A percentile compares a stretch with the other conserved stretches of the same genome.
Evolutionary conservation across 1,284 basidiomycete species (phyloP).

Genomic region (Puccinia coronata): DNA sequence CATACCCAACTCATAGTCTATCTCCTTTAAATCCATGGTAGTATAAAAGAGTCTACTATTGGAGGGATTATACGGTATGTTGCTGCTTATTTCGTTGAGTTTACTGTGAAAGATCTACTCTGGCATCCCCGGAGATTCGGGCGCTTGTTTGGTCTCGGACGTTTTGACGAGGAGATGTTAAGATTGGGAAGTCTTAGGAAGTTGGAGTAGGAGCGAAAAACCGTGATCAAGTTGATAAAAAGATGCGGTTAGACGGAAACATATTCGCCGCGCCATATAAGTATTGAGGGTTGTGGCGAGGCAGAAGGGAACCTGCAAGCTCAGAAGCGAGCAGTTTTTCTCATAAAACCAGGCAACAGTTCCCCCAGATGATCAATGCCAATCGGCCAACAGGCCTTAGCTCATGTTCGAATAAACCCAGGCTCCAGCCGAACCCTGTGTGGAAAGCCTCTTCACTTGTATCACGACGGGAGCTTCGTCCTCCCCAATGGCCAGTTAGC

Average conservation of each 20-base stretch:
- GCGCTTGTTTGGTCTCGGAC: slow-evolving; percentile 15
- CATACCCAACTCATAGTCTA: slow-evolving; percentile 26
- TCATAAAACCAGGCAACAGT: background rate
- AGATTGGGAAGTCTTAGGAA: background rate
- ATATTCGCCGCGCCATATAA: background rate
- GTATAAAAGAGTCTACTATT: background rate
- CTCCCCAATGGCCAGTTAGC: too few species aligned
- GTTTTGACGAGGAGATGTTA: slow-evolving; percentile 16
- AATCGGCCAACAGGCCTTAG: too few species aligned
- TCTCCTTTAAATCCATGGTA: slow-evolving; percentile 48
- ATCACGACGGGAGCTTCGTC: too few species aligned
- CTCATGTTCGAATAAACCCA: too few species aligned
- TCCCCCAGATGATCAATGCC: background rate
- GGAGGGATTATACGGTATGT: background rate
- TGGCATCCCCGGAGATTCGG: slow-evolving; percentile 29
- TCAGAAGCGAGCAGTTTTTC: background rate
- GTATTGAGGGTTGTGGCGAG: background rate
- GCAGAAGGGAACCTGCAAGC: background rate
- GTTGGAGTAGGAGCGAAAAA: slow-evolving; percentile 19
- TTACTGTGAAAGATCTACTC: slow-evolving; percentile 24
- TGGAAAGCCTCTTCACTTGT: too few species aligned
- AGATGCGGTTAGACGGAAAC: slow-evolving; percentile 28
- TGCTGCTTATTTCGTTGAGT: slow-evolving; percentile 11
- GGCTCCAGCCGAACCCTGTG: too few species aligned
- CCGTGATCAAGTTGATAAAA: slow-evolving; percentile 23